Evolutionary conservation across 768 basidiomycete genomes (phyloP), one percentile per base, ranked within the genome.

Genomic region (Boletus tomentosulus): DNA sequence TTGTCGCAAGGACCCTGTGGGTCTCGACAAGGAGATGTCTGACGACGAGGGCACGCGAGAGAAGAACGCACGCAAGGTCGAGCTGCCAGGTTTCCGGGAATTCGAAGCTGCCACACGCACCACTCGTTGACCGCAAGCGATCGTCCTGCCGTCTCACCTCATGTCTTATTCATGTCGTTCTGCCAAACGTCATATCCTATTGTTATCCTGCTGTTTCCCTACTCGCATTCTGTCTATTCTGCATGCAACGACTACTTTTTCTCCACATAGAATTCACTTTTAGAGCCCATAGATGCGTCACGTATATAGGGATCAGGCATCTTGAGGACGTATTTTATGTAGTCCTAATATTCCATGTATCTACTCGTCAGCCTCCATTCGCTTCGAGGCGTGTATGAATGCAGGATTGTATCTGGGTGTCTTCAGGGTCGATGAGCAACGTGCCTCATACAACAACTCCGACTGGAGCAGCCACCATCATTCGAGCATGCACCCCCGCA

Each of bases 71-170:
- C 56, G 49, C 57, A 68, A 72, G 57, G 73, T 85, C 19, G 84
- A 80, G 68, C 66, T 86, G 56, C 84, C 84, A 2, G 76, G 81
- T 12, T 86, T 86, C 66, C 80, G 78, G 60, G 76, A 80, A 71
- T 82, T 86, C 56, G 83, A 83, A 62, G 82, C 83, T 51, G 83
- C 81, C 42, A 57, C 66, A 35, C 59, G 64, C 6, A 34, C 45
- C 34, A 8, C 48, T 33, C 60, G 63, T 43, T 70, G 48, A 69
- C 45, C 48, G 10, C 50, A 54, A 51, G 50, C 38, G 50, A 33
- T 22, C 12, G 31, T 19, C 19, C 19, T 19, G 19, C 19, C 30
- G 35, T 34, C 11, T 35, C 50, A 37, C 50, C 24, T 46, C 50
- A 38, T 50, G 42, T 27, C 33, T 46, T 35, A 38, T 44, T 48